Evolutionary conservation across 768 basidiomycete genomes (phyloP), one percentile per base, ranked within the genome.

Genomic region (Termitomyces sp.): DNA sequence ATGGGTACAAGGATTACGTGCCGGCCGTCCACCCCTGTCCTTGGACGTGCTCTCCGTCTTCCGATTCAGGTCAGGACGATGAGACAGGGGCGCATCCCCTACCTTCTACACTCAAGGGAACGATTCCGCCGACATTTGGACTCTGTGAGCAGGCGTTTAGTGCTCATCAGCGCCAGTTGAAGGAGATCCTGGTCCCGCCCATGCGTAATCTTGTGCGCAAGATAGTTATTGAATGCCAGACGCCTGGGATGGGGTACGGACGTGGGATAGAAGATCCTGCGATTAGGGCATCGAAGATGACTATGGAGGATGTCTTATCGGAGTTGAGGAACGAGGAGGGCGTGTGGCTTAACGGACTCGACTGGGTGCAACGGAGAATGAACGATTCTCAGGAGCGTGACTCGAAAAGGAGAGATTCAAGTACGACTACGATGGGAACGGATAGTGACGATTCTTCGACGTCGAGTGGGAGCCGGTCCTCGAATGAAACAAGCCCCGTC

Each of bases 321-420:
- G 78, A 81, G 49, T 60, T 92, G 58, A 74, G 84, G 42, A 81
- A 86, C 60, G 81, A 85, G 37, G 81, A 86, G 48, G 82, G 80
- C 0, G 73, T 85, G 2, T 91, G 89, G 89, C 87, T 83, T 58
- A 85, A 89, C 54, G 88, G 88, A 0, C 76, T 87, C 3, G 86
- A 90, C 66, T 89, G 88, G 86, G 65, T 81, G 6, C 81, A 82
- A 67, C 69, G 78, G 55, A 72, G 76, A 61, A 66, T 73, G 58
- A 81, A 83, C 54, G 73, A 75, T 45, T 67, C 67, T 47, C 58
- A 62, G 24, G 66, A 67, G 63, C 60, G 58, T 34, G 65, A 69
- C 61, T 57, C 64, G 58, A 67, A 59, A 37, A 70, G 68, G 61
- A 63, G 63, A 58, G 69, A 67, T 64, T 61, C 62, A 2, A 58